Base-by-base conservation (phyloP, 2,329 filamentous ascomycete species). In the Ceratocystis harringtonii region DNA sequence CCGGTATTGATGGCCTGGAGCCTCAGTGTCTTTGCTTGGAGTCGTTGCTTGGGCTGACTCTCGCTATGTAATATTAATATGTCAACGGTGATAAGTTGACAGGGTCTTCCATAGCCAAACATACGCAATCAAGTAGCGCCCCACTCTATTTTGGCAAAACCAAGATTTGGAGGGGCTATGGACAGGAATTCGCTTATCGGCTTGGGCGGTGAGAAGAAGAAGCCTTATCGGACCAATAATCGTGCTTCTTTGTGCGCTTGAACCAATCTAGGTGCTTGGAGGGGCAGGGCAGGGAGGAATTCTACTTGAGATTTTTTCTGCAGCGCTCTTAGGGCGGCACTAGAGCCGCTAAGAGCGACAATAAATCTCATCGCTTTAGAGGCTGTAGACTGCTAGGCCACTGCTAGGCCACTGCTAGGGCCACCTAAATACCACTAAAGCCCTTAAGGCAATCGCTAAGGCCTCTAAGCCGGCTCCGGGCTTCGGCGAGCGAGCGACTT, bases 401-500 rank as follows among this genome's bases (percentile, higher is more conserved):
- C 36, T 15, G 1, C 10, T 41, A 15, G 36, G 36, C 12, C 36
- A 41, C 36, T 41, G 10, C 36, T 41, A 41, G 10, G 12, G 12
- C 0, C 10, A 41, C 36, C 36, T 15, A 15, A 41, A 12, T 15
- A 41, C 36, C 41, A 12, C 61, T 32, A 41, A 50, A 28, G 22
- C 15, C 8, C n/a, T 28, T 17, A 50, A 19, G 61, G 28, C 32
- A 43, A 44, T 41, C 28, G 61, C 61, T 25, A 17, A 10, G 55
- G n/a, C 48, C 32, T 43, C 48, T 58, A 45, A 22, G 12, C 5
- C 41, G 55, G 52, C 62, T 67, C 66, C 66, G 62, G 66, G 66
- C 66, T 67, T 67, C 66, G 66, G 66, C 66, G 66, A 62, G 55
- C n/a, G 44, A 62, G 55, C n/a, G 44, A 62, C 60, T 45, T 62